A percentile compares a stretch with the other conserved stretches of the same genome.
Conservation (phyloP, 2,329 filamentous ascomycete genomes). For the Biscogniauxia marginata region DNA sequence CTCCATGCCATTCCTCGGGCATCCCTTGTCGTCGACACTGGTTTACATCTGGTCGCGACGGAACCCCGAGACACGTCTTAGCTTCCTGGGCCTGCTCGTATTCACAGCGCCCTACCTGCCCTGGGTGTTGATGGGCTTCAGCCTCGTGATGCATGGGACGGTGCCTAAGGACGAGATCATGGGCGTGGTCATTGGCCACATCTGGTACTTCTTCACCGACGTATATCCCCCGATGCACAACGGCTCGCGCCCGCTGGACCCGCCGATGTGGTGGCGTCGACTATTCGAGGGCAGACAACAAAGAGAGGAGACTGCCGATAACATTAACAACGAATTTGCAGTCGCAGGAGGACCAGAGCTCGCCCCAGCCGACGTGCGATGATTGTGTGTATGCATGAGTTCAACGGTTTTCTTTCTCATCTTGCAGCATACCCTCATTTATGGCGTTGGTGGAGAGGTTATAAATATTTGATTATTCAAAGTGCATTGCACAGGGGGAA, state of each 20-base stretch:
- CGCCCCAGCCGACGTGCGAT: constrained; percentile 49
- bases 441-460: constrained; percentile 23
- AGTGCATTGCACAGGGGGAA: constrained; percentile 8
- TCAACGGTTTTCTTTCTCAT: not conserved
- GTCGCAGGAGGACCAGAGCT: constrained; percentile 56
- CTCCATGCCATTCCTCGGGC: constrained; percentile 91
- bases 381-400: constrained; percentile 7
- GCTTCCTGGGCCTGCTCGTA: constrained; percentile 82
- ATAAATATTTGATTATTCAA: constrained; percentile 7
- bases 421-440: constrained; percentile 22
- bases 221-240: constrained; percentile 91
- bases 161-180: constrained; percentile 96
- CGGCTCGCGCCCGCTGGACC: constrained; percentile 81
- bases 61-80: constrained; percentile 88
- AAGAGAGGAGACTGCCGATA: constrained; percentile 48
- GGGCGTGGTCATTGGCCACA: constrained; percentile 89
- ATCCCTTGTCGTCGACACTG: constrained; percentile 84
- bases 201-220: constrained; percentile 98
- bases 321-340: constrained; percentile 61
- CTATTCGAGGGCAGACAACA: constrained; percentile 67
- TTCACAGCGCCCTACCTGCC: constrained; percentile 94
- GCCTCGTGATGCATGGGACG: constrained; percentile 82
- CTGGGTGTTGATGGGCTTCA: constrained; percentile 94
- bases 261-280: constrained; percentile 85
- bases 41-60: constrained; percentile 98